Conservation (phyloP, 495 filamentous ascomycete species). For the Talaromyces ruber region DNA sequence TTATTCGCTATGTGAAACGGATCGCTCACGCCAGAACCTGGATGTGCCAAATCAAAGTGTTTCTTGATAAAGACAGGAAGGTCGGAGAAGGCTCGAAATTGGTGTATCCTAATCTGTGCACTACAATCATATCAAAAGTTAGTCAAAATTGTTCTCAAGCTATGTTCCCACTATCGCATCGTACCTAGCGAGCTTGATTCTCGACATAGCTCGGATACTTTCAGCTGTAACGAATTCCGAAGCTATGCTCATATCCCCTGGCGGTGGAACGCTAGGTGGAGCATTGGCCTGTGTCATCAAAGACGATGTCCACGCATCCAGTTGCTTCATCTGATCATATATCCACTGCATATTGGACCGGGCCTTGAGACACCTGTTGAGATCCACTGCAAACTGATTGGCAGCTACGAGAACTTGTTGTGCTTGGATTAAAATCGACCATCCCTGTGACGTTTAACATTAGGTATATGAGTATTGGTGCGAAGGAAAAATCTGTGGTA, state of each 20-base stretch:
- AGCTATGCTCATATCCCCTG: slow-evolving; percentile 14
- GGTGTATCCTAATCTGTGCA: slow-evolving; percentile 53
- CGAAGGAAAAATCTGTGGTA: slow-evolving; percentile 17
- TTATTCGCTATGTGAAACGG: slow-evolving; percentile 1
- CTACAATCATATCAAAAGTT: slow-evolving; percentile 16
- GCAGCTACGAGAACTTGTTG: slow-evolving; percentile 49
- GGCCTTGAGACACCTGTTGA: slow-evolving; percentile 31
- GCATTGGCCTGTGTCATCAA: slow-evolving; percentile 37
- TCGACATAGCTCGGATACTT: slow-evolving; percentile 44
- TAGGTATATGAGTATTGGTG: slow-evolving; percentile 9
- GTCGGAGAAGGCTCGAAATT: slow-evolving; percentile 52
- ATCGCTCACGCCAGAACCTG: slow-evolving; percentile 17
- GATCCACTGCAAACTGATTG: slow-evolving; percentile 47
- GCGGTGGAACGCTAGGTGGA: slow-evolving; percentile 27
- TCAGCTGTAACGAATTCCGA: slow-evolving; percentile 36
- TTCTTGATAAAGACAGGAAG: slow-evolving; percentile 50
- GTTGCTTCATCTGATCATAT: slow-evolving; percentile 46
- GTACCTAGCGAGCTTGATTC: slow-evolving; percentile 51
- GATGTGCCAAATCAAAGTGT: slow-evolving; percentile 47
- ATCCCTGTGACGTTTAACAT: slow-evolving; percentile 28
- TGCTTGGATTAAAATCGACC: slow-evolving; percentile 45
- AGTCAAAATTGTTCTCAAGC: too few relatives aligned
- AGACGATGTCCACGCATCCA: slow-evolving; percentile 42
- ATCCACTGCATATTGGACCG: slow-evolving; percentile 34
- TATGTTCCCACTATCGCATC: neutral